These are phyloP conservation scores for Acer yangbiense DNA, from an alignment of 345 rosid species.

Conservation along the genomic window DNA sequence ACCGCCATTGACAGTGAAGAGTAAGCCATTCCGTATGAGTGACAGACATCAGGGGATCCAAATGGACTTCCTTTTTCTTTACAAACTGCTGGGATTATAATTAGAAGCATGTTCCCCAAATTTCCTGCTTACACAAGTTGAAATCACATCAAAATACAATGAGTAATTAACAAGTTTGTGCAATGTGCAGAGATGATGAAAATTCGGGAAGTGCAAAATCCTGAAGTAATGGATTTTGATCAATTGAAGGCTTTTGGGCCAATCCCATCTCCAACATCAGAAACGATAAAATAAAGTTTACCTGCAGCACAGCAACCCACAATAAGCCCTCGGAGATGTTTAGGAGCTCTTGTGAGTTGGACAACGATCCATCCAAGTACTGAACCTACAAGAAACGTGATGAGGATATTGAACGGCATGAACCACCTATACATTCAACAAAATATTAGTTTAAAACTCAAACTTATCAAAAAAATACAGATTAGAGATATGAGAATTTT, in stretches of 20 bases:
- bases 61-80: constrained; percentile 67
- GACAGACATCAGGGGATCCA: constrained; percentile 55
- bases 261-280: neutral
- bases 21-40: constrained; percentile 52
- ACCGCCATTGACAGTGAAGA: constrained; percentile 76
- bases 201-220: neutral
- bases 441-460: neutral
- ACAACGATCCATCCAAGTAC: constrained; percentile 39
- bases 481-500: neutral
- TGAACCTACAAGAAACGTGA: constrained; percentile 37
- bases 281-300: constrained; percentile 1
- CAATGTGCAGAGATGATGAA: neutral
- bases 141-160: neutral
- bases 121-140: constrained; percentile 42
- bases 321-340: constrained; percentile 35
- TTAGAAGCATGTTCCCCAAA: constrained; percentile 63
- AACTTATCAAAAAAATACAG: neutral
- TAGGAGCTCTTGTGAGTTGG: constrained; percentile 34
- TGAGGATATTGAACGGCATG: constrained; percentile 45
- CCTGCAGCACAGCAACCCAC: constrained; percentile 46
- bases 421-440: constrained; percentile 33
- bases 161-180: neutral
- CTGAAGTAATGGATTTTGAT: neutral
- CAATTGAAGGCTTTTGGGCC: neutral
- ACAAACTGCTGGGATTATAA: constrained; percentile 72